Base-by-base conservation (phyloP, 352 stramenopile species). In the Pythium dissotocum region DNA sequence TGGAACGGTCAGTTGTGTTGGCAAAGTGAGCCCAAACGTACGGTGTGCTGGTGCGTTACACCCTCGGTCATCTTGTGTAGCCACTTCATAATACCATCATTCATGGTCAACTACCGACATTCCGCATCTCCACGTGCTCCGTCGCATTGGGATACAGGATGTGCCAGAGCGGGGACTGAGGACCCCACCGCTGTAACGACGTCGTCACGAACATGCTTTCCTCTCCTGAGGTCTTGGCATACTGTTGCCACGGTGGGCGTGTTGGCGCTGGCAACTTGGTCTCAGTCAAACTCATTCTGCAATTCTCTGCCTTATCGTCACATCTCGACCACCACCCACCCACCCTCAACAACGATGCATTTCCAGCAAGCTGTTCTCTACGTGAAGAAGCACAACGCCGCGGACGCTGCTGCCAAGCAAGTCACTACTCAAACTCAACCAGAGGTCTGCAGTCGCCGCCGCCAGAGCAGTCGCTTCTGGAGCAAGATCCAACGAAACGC, bases 371-470 rank as follows among this genome's bases (percentile, higher is more conserved):
- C 53, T 32, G 14, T 46, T 32, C 30, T 42, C 53, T 46, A 59
- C 30, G 53, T 59, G 7, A 46, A 59, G 53, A 42, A 59, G 32
- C 53, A 46, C 53, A 59, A 59, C 53, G n/a, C 30, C 7, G 53
- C 28, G 2, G 36, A 42, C 21, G 51, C 36, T 3, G 53, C 30
- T 21, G 51, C 51, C 12, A 40, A 35, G 32, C 53, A 59, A 59
- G 16, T 32, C 8, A 36, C 28, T 6, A 40, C 16, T 7, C 24
- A 16, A 14, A n/a, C 32, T 5, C 13, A 44, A 3, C 1, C 32
- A 46, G 30, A 46, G 44, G 16, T 46, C 30, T 46, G 35, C 32
- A 14, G 21, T 24, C 21, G 49, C 6, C 24, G 49, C n/a, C 49
- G 49, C 28, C 10, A 21, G 24, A 38, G 26, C 49, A 56, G 49